Evolutionary conservation across 345 rosid species (phyloP), one percentile per base, ranked within the genome.

Genomic region (Luvunga scandens): DNA sequence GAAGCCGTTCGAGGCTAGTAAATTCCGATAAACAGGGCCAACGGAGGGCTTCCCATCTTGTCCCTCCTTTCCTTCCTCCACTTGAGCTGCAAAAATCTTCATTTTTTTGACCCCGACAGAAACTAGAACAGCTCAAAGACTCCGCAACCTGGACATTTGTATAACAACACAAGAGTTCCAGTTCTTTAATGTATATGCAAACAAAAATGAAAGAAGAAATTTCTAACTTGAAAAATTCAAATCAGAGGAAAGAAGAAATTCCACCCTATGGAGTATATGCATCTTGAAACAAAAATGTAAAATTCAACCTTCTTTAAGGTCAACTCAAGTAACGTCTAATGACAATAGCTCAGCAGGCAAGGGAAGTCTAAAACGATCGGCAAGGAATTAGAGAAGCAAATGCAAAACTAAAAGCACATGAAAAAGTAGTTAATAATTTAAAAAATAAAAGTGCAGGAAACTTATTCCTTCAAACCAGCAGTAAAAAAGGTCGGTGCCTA

Each of bases 21-120:
- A 81, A 86, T 89, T 93, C 28, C 99, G 94, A 71, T 89, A 92
- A 50, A 93, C 86, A 21, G 99, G 98, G 53, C 98, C 99, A 72
- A 93, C 87, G 1, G 99, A 87, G 25, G 89, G 94, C 81, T 89
- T 88, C 71, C 98, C 97, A 64, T 92, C 89, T 72, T 39, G 72
- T 24, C 95, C 99, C 82, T 89, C 88, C 53, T 72, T 90, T 42
- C 95, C 99, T 50, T 91, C 97, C 85, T 88, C 95, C 25, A 93
- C 97, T 81, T 89, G 76, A 68, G 79, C 94, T 21, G 96, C 81
- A 76, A 96, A 96, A 59, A 73, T 45, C 93, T 89, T 88, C 97
- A 92, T 90, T 73, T 66, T 70, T 66, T 82, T 67, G 57, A 60
- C 42, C 28, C 48, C 33, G 62, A 16, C 6, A 56, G 36, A 66